Evolutionary conservation across 2,329 filamentous ascomycete species (phyloP).

Genomic region (Penicillium sp.): DNA sequence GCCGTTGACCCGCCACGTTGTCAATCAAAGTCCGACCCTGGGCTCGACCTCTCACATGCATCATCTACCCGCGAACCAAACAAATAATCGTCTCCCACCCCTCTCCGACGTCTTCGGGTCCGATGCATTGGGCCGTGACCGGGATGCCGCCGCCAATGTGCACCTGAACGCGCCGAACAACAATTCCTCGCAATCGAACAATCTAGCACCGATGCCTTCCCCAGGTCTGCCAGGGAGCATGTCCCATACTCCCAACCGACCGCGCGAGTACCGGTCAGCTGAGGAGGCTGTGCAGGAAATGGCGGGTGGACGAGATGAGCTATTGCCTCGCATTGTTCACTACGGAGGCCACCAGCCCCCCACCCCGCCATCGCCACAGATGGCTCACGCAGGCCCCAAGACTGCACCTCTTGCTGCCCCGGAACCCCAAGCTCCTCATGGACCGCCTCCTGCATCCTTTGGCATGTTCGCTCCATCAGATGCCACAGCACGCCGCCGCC

Average conservation of each 20-base stretch:
- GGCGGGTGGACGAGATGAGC: conserved; percentile 84
- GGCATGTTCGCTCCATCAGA: conserved; percentile 37
- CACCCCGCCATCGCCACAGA: conserved; percentile 72
- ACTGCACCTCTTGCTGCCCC: conserved; percentile 23
- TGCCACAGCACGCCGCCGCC: conserved; percentile 60
- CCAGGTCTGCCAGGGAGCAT: conserved; percentile 62
- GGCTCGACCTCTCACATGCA: conserved; percentile 86
- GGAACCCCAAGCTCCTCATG: conserved; percentile 62
- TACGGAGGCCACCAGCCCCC: conserved; percentile 92
- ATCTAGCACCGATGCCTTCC: conserved; percentile 68
- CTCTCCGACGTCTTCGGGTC: conserved; percentile 89
- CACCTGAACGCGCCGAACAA: conserved; percentile 58
- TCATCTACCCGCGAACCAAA: conserved; percentile 82
- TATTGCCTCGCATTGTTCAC: conserved; percentile 89
- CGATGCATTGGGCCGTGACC: conserved; percentile 59
- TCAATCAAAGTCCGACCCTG: conserved; percentile 77
- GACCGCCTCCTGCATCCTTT: conserved; percentile 51
- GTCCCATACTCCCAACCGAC: conserved; percentile 56
- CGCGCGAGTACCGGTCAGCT: conserved; percentile 87
- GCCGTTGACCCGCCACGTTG: conserved; percentile 70
- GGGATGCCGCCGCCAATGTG: conserved; percentile 33
- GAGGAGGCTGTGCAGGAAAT: conserved; percentile 92
- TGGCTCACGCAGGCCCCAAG: conserved; percentile 29
- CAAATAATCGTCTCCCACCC: conserved; percentile 84
- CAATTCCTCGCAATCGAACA: conserved; percentile 61